phyloP scores from a whole-genome alignment of 2,329 filamentous ascomycete species.

The Sporothrix protearum region DNA sequence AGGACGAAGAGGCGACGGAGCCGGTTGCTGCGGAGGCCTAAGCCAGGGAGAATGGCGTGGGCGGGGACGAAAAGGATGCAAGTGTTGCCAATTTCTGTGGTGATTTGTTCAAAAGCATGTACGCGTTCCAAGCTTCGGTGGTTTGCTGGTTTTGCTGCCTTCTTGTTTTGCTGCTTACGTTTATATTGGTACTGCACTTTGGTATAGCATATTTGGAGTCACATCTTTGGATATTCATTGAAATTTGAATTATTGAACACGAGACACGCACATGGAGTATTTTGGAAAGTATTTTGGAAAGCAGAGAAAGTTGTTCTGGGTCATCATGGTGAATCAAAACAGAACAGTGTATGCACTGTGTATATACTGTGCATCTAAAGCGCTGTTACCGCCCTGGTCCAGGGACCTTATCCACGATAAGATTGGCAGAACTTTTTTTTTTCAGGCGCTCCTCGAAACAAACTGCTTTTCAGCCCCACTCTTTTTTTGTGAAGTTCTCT shows the following conservation, averaged over 20 bases:
- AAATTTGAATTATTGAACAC: not conserved
- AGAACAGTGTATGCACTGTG: not conserved
- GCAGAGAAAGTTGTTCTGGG: not conserved
- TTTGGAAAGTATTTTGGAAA: not conserved
- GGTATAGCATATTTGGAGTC: not conserved
- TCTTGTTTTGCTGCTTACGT: not conserved
- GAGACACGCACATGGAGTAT: no score
- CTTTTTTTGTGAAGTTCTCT: not conserved
- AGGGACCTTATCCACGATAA: conserved; percentile 20
- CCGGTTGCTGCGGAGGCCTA: not conserved
- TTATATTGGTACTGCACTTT: no score
- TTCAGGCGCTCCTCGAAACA: not conserved
- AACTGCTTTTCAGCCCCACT: not conserved
- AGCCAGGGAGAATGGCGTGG: not conserved
- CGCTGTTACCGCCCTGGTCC: conserved; percentile 11
- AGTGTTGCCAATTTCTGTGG: not conserved
- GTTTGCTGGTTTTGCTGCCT: not conserved
- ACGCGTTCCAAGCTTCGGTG: not conserved
- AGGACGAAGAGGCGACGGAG: conserved; percentile 8
- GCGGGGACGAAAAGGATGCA: not conserved
- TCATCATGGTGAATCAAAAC: not conserved
- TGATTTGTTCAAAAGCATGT: not conserved
- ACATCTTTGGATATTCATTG: not conserved
- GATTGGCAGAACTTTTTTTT: conserved; percentile 25
- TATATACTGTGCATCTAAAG: not conserved